A percentile compares a stretch with the other conserved stretches of the same genome.
phyloP scores from a whole-genome alignment of 352 stramenopile species.

The Peronospora belbahrii region DNA sequence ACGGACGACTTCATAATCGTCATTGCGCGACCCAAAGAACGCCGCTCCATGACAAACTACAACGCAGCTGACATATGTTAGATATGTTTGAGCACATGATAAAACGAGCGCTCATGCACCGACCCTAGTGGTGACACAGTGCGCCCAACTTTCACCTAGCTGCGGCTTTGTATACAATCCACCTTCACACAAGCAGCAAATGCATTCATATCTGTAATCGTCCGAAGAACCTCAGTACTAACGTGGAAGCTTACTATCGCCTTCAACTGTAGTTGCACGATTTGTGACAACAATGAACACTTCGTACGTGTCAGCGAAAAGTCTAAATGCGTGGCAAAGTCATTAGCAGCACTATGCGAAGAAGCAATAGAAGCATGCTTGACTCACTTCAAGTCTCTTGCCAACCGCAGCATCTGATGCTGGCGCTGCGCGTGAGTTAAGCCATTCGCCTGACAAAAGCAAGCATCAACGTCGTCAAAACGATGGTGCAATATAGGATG shows the following conservation, averaged over 20 bases:
- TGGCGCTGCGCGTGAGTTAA: slow-evolving; percentile 34
- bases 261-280: slow-evolving; percentile 38
- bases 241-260: slow-evolving; percentile 12
- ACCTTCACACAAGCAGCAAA: slow-evolving; percentile 10
- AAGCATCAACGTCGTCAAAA: neutral
- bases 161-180: slow-evolving; percentile 56
- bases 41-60: slow-evolving; percentile 60
- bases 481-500: neutral
- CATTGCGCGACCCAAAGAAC: slow-evolving; percentile 39
- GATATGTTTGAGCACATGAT: slow-evolving; percentile 5
- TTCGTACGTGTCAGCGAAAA: slow-evolving; percentile 56
- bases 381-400: slow-evolving; percentile 46
- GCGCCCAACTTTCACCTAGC: slow-evolving; percentile 60
- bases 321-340: slow-evolving; percentile 19
- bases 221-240: neutral
- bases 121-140: slow-evolving; percentile 61
- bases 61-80: slow-evolving; percentile 6
- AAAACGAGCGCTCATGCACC: neutral
- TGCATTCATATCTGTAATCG: neutral
- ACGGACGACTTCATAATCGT: slow-evolving; percentile 58
- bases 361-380: neutral
- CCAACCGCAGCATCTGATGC: slow-evolving; percentile 39
- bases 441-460: slow-evolving; percentile 25
- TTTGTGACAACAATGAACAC: slow-evolving; percentile 66
- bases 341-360: neutral